Base-by-base conservation (phyloP, 257 asterid species). In the Salvia hispanica region DNA sequence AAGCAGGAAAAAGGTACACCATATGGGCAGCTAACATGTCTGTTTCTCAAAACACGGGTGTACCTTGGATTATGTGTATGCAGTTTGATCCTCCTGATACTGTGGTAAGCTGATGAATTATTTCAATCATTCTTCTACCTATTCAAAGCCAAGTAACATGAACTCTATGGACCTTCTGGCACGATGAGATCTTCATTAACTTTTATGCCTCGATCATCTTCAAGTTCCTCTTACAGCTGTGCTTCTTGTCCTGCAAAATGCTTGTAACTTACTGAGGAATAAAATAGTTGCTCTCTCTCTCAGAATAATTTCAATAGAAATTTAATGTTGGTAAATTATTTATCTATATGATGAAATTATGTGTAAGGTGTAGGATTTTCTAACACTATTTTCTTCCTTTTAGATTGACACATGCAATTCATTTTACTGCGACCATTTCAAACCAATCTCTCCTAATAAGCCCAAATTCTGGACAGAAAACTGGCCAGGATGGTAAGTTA, bases 61-160 rank as follows among this genome's bases (percentile, higher is more conserved):
- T 92, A 18, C 98, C 98, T 51, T 92, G 98, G 98, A 86, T 92
- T 66, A 92, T 92, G 98, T 92, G 98, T 77, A 77, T 87, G 81
- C 96, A 92, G 73, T 86, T 78, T 78, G 96, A 89, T 74, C 89
- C 92, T 78, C 98, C 98, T 15, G 85, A 66, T 69, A 75, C 82
- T 70, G 83, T 92, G 79, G 98, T 92, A 77, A 87, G 82, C 52
- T 67, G 57, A 54, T 71, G 58, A 63, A n/a, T 9, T 64, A 37
- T 28, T n/a, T 34, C 67, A 60, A 15, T 54, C 31, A 31, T 53
- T 21, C 14, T 53, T 21, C 14, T 42, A 34, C 16, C 18, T 14
- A 48, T 39, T 40, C 55, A 13, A 14, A 70, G 36, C 68, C 28
- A 14, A 64, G 44, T 46, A 47, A 43, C 33, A 8, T 64, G 7